Base-by-base conservation (phyloP, 345 rosid genomes). In the Brassica juncea region DNA sequence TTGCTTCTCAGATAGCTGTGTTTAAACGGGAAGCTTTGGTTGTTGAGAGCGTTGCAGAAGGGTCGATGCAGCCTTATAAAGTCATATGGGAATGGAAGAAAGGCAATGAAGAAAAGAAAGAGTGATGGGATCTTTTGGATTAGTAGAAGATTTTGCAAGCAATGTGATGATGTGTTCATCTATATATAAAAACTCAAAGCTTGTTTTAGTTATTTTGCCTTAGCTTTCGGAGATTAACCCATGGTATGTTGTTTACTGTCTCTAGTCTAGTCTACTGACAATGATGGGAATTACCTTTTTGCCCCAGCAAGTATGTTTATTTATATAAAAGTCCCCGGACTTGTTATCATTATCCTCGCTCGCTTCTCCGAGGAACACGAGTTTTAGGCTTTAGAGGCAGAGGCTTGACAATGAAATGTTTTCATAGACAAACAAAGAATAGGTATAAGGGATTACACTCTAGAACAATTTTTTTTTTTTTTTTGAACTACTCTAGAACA, bases 1-100 rank as follows among this genome's bases (percentile, higher is more conserved):
- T 89, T 66, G 97, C 98, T 74, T 91, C 98, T 5, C 98, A 95
- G 81, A 93, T 95, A 14, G 97, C 92, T 0, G 92, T 95, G 39
- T 95, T 95, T 34, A 86, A 68, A 73, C 84, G 85, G 66, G 73
- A 62, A 21, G 70, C 11, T 19, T 74, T 14, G 27, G 44, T 42
- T 77, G 12, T 55, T 73, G 37, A 11, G 8, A 75, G 9, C 42
- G 78, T 60, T 0, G 59, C 8, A 70, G 78, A 67, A 34, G 31
- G 39, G 0, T 65, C 69, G 1, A 30, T 66, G 57, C 69, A 79
- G 63, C 82, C 30, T 71, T 92, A 84, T 85, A 82, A 83, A 35
- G 86, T 82, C 58, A 82, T 92, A 72, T 94, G 99, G 99, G 90
- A 94, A 82, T 94, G 97, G 95, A 83, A 80, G 73, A 81, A 75